Evolutionary conservation across 345 rosid genomes (phyloP), one percentile per base, ranked within the genome.

Genomic region (Citrus maxima): DNA sequence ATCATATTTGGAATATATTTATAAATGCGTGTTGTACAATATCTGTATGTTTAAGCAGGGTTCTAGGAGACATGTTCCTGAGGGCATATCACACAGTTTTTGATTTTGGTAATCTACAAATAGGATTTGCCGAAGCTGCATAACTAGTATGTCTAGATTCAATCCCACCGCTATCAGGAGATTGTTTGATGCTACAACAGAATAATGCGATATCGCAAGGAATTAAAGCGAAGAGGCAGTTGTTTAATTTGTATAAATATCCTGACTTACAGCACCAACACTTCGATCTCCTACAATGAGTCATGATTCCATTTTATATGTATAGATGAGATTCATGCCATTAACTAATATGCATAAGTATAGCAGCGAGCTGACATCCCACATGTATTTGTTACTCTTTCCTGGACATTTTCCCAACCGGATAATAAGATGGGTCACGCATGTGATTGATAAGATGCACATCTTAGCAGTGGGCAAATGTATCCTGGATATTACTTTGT

Each of bases 1-100:
- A 28, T 4, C 19, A 8, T 37, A 21, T 27, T 5, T 6, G 10
- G 72, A 3, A 49, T 55, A 22, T 27, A 19, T 32, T 3, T 46
- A 59, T 56, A 63, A 51, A 40, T 28, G 28, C 61, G 5, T 46
- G 8, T 37, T 38, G 38, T 25, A n/a, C 63, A 30, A 34, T 73
- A 46, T 21, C 2, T 61, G 55, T 30, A 49, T 49, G 28, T 67
- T 12, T 13, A 19, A 74, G 83, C 85, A 90, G 93, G 91, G 80
- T 90, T 66, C 82, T 90, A 12, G 93, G 93, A 51, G 87, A 87
- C 55, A 78, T 80, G 46, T 90, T 90, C 82, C 54, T 90, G 82
- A 86, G 88, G 70, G 88, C 88, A 58, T 90, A 88, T 73, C 93
- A 90, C 76, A 82, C 93, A 4, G 87, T 88, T 35, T 90, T 88